phyloP scores from a whole-genome alignment of 75 land plant species.

The Pinus tabuliformis region DNA sequence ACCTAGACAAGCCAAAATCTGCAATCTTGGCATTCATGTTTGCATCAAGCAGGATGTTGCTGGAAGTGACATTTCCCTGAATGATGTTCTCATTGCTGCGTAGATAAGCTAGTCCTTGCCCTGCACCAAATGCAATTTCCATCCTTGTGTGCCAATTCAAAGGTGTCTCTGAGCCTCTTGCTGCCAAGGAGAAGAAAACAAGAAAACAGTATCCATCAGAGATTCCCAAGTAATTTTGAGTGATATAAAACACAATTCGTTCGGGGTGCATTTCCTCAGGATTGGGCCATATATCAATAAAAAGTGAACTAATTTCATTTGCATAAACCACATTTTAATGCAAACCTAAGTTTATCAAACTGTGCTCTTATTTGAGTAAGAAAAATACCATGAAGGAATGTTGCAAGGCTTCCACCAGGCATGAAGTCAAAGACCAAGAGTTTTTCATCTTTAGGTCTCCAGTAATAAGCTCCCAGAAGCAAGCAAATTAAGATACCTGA shows the following conservation, averaged over 20 bases:
- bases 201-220: background rate
- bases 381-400: slow-evolving; percentile 78
- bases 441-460: slow-evolving; percentile 92
- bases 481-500: slow-evolving; percentile 76
- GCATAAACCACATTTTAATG: background rate
- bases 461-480: slow-evolving; percentile 80
- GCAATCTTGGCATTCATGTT: slow-evolving; percentile 52
- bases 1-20: slow-evolving; percentile 73
- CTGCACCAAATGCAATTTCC: slow-evolving; percentile 65
- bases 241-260: too few species aligned
- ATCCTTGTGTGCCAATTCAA: slow-evolving; percentile 86
- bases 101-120: slow-evolving; percentile 69
- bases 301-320: too few species aligned
- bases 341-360: background rate
- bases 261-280: too few species aligned
- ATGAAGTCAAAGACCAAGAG: slow-evolving; percentile 87
- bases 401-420: slow-evolving; percentile 75
- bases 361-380: background rate
- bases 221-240: background rate
- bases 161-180: slow-evolving; percentile 73
- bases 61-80: slow-evolving; percentile 87
- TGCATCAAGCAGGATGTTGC: slow-evolving; percentile 75
- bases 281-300: too few species aligned
- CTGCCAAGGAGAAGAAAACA: slow-evolving; percentile 32
- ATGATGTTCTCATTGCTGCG: slow-evolving; percentile 61